Conservation (phyloP, 495 filamentous ascomycete genomes). For the Ramalina intermedia region DNA sequence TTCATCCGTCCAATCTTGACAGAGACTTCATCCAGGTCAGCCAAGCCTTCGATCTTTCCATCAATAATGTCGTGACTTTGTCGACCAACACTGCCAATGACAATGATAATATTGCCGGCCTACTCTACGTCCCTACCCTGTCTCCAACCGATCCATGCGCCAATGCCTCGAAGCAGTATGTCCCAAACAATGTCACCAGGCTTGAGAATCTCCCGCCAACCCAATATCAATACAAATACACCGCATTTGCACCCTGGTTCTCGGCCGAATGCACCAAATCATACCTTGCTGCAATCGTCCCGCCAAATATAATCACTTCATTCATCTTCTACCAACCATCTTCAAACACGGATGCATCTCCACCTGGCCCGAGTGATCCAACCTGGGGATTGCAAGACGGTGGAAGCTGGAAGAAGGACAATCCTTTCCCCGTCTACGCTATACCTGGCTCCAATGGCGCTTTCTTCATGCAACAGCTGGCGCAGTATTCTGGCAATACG, state of each 20-base stretch:
- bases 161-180: constrained; percentile 35
- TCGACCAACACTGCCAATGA: constrained; percentile 42
- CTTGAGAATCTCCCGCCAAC: constrained; percentile 45
- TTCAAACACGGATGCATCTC: constrained; percentile 37
- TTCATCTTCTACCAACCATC: constrained; percentile 62
- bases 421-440: constrained; percentile 70
- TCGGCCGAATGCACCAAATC: constrained; percentile 49
- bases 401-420: constrained; percentile 44
- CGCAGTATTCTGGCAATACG: constrained; percentile 60
- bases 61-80: constrained; percentile 52
- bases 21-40: constrained; percentile 30
- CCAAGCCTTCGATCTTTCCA: constrained; percentile 47
- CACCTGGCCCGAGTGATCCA: constrained; percentile 42
- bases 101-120: constrained; percentile 47
- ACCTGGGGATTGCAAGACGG: constrained; percentile 55
- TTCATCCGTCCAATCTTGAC: not conserved
- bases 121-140: constrained; percentile 72
- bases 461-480: constrained; percentile 55
- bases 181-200: constrained; percentile 65
- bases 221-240: constrained; percentile 32
- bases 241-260: constrained; percentile 86
- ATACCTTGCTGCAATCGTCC: constrained; percentile 47
- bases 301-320: constrained; percentile 37
- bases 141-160: constrained; percentile 40
- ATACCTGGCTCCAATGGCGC: constrained; percentile 51